phyloP scores from a whole-genome alignment of 495 filamentous ascomycete genomes.

The Penicillium bovifimosum region DNA sequence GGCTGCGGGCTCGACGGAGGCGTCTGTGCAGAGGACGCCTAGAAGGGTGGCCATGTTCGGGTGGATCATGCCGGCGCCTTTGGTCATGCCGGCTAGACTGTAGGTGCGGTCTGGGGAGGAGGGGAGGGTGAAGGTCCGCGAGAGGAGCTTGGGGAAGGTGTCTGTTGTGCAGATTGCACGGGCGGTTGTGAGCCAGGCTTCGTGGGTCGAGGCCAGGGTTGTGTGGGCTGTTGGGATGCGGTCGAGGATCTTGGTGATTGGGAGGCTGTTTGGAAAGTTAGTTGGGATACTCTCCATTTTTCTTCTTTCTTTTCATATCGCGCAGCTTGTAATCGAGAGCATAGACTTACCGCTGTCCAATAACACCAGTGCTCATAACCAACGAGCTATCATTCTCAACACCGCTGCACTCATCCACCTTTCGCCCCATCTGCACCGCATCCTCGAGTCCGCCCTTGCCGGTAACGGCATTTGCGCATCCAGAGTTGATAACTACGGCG shows the following conservation, averaged over 20 bases:
- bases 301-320: not conserved
- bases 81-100: slow-evolving; percentile 89
- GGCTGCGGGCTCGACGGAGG: slow-evolving; percentile 62
- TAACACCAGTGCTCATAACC: slow-evolving; percentile 98
- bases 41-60: slow-evolving; percentile 98
- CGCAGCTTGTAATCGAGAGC: not conserved
- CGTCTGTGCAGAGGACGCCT: slow-evolving; percentile 91
- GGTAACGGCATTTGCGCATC: slow-evolving; percentile 96
- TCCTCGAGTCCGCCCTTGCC: slow-evolving; percentile 88
- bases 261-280: slow-evolving; percentile 51
- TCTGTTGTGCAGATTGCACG: slow-evolving; percentile 98
- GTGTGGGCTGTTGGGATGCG: slow-evolving; percentile 71
- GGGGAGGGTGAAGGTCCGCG: slow-evolving; percentile 76
- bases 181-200: slow-evolving; percentile 80
- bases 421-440: slow-evolving; percentile 73
- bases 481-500: slow-evolving; percentile 87
- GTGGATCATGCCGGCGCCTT: slow-evolving; percentile 99
- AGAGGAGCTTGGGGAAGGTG: slow-evolving; percentile 95
- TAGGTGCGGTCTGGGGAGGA: slow-evolving; percentile 70
- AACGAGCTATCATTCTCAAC: slow-evolving; percentile 64
- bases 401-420: slow-evolving; percentile 64
- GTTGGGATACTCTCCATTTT: not conserved
- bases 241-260: slow-evolving; percentile 82
- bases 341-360: slow-evolving; percentile 70
- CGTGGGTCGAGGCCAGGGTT: slow-evolving; percentile 65